Evolutionary conservation across 495 filamentous ascomycete species (phyloP).

Genomic region (Aspergillus haitiensis): DNA sequence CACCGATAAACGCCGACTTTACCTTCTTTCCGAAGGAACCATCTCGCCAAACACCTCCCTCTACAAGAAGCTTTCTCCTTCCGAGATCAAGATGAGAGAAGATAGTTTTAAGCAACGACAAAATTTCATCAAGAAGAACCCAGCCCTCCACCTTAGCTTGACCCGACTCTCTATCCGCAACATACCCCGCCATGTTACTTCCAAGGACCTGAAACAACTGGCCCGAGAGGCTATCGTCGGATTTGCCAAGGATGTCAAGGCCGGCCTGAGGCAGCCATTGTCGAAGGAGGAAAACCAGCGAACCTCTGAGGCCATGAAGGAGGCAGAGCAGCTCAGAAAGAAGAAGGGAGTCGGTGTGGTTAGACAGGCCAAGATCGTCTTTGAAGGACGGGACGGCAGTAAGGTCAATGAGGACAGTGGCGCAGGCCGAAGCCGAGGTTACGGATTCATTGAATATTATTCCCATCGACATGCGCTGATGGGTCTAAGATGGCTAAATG

Average conservation of each 20-base stretch:
- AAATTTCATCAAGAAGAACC: conserved; percentile 85
- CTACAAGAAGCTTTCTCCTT: conserved; percentile 71
- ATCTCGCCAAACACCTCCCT: conserved; percentile 70
- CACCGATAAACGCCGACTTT: conserved; percentile 89
- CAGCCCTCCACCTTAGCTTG: conserved; percentile 81
- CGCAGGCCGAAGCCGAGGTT: conserved; percentile 82
- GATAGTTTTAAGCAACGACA: conserved; percentile 85
- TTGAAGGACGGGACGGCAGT: conserved; percentile 76
- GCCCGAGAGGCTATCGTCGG: conserved; percentile 88
- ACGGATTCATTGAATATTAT: conserved; percentile 97
- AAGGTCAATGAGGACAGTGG: conserved; percentile 74
- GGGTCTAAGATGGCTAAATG: conserved; percentile 92
- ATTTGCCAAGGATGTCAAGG: conserved; percentile 87
- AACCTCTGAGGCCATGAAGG: conserved; percentile 73
- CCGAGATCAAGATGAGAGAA: conserved; percentile 85
- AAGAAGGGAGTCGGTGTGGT: conserved; percentile 87
- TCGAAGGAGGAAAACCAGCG: conserved; percentile 84
- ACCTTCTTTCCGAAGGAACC: conserved; percentile 82
- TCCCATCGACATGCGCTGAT: conserved; percentile 93
- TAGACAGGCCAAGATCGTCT: conserved; percentile 92
- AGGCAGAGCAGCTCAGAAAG: conserved; percentile 74
- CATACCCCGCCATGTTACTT: conserved; percentile 76
- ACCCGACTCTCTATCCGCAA: conserved; percentile 95
- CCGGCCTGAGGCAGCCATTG: conserved; percentile 65
- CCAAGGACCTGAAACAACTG: conserved; percentile 87